phyloP scores from a whole-genome alignment of 2,329 filamentous ascomycete genomes.

The Cladosporium halotolerans region DNA sequence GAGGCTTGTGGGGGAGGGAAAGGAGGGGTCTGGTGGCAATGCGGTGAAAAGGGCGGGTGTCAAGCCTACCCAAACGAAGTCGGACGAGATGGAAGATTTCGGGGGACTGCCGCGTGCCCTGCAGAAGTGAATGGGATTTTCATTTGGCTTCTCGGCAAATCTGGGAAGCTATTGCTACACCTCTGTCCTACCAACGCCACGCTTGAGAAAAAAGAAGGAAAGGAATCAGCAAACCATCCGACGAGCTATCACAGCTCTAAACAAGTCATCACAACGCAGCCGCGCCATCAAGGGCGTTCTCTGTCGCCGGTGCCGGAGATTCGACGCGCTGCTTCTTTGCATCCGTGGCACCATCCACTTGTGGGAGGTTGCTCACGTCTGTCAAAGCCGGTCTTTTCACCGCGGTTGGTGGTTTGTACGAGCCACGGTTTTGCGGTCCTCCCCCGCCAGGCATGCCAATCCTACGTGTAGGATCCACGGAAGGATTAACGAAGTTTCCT shows the following conservation, averaged over 20 bases:
- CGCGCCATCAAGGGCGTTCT: not conserved
- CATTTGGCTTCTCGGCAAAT: not conserved
- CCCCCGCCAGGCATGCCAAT: constrained; percentile 43
- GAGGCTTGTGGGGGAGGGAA: constrained; percentile 56
- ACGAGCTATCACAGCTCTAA: not conserved
- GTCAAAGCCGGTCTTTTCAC: constrained; percentile 34
- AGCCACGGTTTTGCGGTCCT: constrained; percentile 35
- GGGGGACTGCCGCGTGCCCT: constrained; percentile 17
- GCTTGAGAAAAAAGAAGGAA: constrained; percentile 2
- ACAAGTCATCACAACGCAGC: constrained; percentile 6
- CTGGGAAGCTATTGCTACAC: not conserved
- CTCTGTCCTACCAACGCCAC: constrained; percentile 4
- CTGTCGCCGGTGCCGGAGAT: constrained; percentile 5
- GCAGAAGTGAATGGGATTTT: not conserved
- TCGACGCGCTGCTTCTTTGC: constrained; percentile 38
- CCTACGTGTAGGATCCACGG: constrained; percentile 40
- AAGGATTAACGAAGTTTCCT: constrained; percentile 44
- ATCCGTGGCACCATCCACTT: constrained; percentile 32
- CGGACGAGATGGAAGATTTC: constrained; percentile 35
- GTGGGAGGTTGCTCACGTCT: constrained; percentile 42
- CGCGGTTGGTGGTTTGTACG: constrained; percentile 40
- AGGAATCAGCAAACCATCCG: not conserved
- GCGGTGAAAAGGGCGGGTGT: constrained; percentile 20
- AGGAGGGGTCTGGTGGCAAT: constrained; percentile 22
- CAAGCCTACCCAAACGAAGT: constrained; percentile 10